Evolutionary conservation across 805 yeast genomes (phyloP).

Genomic region (Candida sphagnicola): DNA sequence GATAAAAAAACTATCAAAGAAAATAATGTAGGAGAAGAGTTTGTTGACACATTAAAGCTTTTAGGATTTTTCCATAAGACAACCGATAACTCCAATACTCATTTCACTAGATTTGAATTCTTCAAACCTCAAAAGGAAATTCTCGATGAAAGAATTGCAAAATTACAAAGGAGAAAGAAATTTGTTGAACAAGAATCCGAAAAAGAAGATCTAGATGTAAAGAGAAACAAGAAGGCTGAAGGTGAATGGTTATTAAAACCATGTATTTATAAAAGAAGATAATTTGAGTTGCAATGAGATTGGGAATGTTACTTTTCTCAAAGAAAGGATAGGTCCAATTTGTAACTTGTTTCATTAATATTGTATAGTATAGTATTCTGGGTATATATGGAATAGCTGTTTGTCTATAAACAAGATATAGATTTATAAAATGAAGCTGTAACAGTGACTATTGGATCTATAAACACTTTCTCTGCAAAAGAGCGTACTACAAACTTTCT

Average conservation of each 20-base stretch:
- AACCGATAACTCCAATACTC: slow-evolving; percentile 83
- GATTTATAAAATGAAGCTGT: no score
- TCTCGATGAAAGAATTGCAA: slow-evolving; percentile 56
- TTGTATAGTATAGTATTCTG: neutral
- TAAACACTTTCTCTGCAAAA: no score
- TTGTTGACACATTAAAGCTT: slow-evolving; percentile 70
- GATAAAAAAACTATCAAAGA: slow-evolving; percentile 23
- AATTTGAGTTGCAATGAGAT: neutral
- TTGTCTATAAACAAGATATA: no score
- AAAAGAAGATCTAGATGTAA: slow-evolving; percentile 54
- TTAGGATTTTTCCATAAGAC: slow-evolving; percentile 83
- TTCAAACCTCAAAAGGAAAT: slow-evolving; percentile 78
- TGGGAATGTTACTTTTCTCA: no score
- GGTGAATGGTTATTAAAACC: slow-evolving; percentile 93
- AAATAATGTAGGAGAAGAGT: slow-evolving; percentile 63
- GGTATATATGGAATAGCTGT: neutral
- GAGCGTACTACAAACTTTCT: no score
- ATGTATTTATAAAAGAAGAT: slow-evolving; percentile 87
- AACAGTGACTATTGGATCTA: no score
- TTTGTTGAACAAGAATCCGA: slow-evolving; percentile 70
- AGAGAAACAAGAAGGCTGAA: slow-evolving; percentile 56
- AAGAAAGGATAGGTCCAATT: no score
- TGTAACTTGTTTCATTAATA: no score
- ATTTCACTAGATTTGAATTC: slow-evolving; percentile 94
- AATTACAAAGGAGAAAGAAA: slow-evolving; percentile 56